Conservation (phyloP, 768 basidiomycete species). For the Rhodosporidiobolus sp. region DNA sequence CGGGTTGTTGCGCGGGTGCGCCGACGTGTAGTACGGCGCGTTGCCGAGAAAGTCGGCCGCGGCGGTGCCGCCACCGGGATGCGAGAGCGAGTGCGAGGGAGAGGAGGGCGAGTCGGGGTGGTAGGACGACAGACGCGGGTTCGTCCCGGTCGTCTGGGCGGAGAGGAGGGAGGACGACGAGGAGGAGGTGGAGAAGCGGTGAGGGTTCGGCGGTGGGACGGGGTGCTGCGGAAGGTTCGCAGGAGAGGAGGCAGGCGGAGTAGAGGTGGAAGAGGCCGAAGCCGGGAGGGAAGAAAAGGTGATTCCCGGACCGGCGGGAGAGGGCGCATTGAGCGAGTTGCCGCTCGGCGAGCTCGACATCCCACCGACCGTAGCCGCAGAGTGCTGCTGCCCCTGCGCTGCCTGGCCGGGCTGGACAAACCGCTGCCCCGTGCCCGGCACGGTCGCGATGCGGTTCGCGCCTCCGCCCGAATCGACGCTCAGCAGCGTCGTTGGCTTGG, state of each 20-base stretch:
- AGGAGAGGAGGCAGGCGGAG: not conserved
- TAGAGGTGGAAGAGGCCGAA: not conserved
- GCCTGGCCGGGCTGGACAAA: constrained; percentile 2
- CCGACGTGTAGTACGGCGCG: constrained; percentile 74
- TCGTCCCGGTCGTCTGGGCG: not conserved
- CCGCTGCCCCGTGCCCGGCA: constrained; percentile 51
- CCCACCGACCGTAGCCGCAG: not conserved
- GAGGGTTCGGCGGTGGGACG: not conserved
- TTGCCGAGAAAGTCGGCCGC: constrained; percentile 9
- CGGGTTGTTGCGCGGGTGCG: constrained; percentile 93
- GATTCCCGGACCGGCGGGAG: constrained; percentile 59
- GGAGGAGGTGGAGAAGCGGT: constrained; percentile 12
- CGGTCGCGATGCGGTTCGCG: constrained; percentile 52
- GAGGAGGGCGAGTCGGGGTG: constrained; percentile 1
- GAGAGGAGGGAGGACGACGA: constrained; percentile 1
- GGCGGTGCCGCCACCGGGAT: constrained; percentile 4
- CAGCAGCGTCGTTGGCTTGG: constrained; percentile 91
- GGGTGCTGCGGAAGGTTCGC: not conserved
- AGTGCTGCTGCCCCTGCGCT: not conserved
- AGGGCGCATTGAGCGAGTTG: constrained; percentile 55
- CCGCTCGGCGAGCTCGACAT: constrained; percentile 3
- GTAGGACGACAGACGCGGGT: not conserved
- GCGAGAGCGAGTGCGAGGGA: not conserved
- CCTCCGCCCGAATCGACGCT: constrained; percentile 65
- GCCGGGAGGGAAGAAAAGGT: constrained; percentile 67